Conservation (phyloP, 768 basidiomycete species). For the Amanita subjunquillea region DNA sequence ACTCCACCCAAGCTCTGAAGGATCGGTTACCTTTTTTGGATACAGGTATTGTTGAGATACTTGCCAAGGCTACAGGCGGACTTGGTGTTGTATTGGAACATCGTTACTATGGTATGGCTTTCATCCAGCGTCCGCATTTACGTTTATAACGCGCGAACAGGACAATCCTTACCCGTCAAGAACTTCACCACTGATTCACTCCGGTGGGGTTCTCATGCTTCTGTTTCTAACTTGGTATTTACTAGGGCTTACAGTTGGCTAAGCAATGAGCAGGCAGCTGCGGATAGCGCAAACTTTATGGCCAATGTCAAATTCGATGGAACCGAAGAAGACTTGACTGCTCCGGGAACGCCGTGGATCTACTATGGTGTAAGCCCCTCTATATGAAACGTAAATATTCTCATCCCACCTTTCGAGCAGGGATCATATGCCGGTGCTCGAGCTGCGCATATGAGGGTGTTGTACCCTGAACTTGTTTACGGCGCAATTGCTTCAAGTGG, state of each 20-base stretch:
- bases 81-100: slow-evolving; percentile 90
- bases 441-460: slow-evolving; percentile 81
- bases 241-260: slow-evolving; percentile 49
- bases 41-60: slow-evolving; percentile 79
- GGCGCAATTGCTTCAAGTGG: slow-evolving; percentile 87
- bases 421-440: slow-evolving; percentile 91
- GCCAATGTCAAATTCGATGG: slow-evolving; percentile 64
- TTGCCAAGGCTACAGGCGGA: slow-evolving; percentile 78
- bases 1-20: slow-evolving; percentile 12
- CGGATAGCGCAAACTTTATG: slow-evolving; percentile 92
- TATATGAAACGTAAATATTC: not conserved
- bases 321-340: slow-evolving; percentile 62
- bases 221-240: not conserved
- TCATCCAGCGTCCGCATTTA: not conserved
- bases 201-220: slow-evolving; percentile 31
- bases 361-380: slow-evolving; percentile 71
- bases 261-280: slow-evolving; percentile 80
- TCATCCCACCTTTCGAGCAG: slow-evolving; percentile 19
- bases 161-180: slow-evolving; percentile 66
- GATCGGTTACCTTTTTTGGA: slow-evolving; percentile 52
- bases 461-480: slow-evolving; percentile 80
- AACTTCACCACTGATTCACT: slow-evolving; percentile 79
- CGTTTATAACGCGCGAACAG: slow-evolving; percentile 13
- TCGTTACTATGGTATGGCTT: slow-evolving; percentile 64
- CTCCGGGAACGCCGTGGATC: slow-evolving; percentile 75